Conservation (phyloP, 1,284 basidiomycete genomes). For the Pyrrhoderma lamaoense region DNA sequence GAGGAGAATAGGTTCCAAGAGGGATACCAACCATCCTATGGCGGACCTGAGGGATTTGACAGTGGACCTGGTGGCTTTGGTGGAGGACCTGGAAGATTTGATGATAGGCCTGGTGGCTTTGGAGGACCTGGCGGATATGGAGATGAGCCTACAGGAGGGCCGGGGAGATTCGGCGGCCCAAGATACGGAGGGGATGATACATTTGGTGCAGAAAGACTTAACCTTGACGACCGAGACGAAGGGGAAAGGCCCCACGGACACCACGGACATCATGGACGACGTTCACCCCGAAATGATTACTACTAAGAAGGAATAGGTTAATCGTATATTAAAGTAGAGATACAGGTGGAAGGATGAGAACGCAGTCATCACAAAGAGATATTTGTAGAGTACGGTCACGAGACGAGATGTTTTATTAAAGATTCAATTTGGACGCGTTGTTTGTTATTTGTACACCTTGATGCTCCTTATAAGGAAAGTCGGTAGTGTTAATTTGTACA, state of each 20-base stretch:
- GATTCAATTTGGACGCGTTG: too few species aligned
- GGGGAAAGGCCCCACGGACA: slow-evolving; percentile 16
- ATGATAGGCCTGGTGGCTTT: not conserved
- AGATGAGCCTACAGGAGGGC: not conserved
- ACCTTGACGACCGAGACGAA: slow-evolving; percentile 24
- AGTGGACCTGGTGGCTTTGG: slow-evolving; percentile 2
- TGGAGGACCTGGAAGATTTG: not conserved
- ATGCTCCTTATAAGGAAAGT: too few species aligned
- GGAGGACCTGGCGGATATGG: slow-evolving; percentile 6
- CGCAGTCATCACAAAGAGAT: too few species aligned
- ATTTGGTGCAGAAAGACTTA: slow-evolving; percentile 41
- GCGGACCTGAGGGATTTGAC: slow-evolving; percentile 4
- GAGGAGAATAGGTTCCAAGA: not conserved
- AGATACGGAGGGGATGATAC: slow-evolving; percentile 31
- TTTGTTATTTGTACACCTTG: too few species aligned
- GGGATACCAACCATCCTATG: slow-evolving; percentile 17
- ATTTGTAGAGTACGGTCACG: too few species aligned
- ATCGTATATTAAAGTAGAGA: not conserved
- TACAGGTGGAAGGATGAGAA: too few species aligned
- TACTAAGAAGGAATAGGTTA: not conserved
- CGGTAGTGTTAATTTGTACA: too few species aligned
- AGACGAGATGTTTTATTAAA: too few species aligned
- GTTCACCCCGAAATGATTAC: slow-evolving; percentile 9
- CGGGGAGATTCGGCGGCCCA: not conserved
- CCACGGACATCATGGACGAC: slow-evolving; percentile 15